phyloP scores from a whole-genome alignment of 768 basidiomycete species.

The Pleurotus ostreatus region DNA sequence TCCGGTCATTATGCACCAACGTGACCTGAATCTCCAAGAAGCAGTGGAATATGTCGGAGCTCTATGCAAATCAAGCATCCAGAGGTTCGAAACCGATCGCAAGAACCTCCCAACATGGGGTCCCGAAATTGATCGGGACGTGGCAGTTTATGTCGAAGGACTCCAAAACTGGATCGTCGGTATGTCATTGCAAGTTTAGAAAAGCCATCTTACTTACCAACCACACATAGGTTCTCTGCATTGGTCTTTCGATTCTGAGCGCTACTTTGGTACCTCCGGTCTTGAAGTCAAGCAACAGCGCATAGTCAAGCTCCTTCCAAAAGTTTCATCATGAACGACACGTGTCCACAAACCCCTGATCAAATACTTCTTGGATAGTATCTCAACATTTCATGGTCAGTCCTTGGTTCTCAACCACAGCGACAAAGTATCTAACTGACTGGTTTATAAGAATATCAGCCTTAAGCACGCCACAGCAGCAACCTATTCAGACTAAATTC shows the following conservation, averaged over 20 bases:
- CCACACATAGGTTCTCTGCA: constrained; percentile 24
- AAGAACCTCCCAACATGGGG: constrained; percentile 31
- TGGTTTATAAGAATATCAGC: too few relatives aligned
- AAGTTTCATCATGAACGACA: not conserved
- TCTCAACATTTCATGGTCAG: not conserved
- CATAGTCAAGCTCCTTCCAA: constrained; percentile 11
- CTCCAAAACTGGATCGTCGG: constrained; percentile 33
- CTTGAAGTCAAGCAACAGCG: constrained; percentile 21
- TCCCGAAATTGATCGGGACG: constrained; percentile 22
- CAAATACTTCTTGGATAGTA: too few relatives aligned
- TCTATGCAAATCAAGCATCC: constrained; percentile 25
- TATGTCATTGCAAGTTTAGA: not conserved
- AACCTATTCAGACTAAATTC: too few relatives aligned
- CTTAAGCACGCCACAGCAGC: too few relatives aligned
- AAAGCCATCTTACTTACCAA: too few relatives aligned
- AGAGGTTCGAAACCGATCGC: constrained; percentile 26
- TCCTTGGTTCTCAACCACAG: not conserved
- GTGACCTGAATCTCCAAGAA: constrained; percentile 25
- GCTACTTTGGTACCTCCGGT: constrained; percentile 27
- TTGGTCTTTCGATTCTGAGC: constrained; percentile 41
- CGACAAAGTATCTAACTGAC: too few relatives aligned
- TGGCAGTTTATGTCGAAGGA: constrained; percentile 32
- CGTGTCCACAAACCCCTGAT: too few relatives aligned
- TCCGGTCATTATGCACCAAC: constrained; percentile 35
- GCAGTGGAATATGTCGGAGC: constrained; percentile 34